These are phyloP conservation scores for Penicillium decumbens DNA, from an alignment of 2,329 filamentous ascomycete genomes.

Conservation along the genomic window DNA sequence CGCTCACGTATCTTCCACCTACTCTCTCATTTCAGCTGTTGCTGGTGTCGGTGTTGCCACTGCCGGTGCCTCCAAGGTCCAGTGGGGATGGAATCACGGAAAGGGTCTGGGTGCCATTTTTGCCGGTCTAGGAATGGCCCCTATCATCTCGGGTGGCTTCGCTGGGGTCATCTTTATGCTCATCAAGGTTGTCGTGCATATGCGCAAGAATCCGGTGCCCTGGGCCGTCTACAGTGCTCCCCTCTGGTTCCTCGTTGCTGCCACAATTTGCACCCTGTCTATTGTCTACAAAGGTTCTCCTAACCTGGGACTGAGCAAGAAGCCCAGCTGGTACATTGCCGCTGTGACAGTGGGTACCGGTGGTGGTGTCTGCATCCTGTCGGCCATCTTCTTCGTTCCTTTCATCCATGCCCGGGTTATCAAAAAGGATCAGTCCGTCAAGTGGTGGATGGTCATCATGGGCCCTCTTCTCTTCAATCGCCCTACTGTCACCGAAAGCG, in stretches of 20 bases:
- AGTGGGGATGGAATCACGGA: slow-evolving; percentile 67
- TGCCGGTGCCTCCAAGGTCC: slow-evolving; percentile 56
- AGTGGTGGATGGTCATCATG: slow-evolving; percentile 58
- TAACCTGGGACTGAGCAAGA: slow-evolving; percentile 57
- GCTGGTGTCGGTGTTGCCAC: slow-evolving; percentile 66
- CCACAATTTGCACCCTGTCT: slow-evolving; percentile 68
- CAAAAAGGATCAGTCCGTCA: slow-evolving; percentile 62
- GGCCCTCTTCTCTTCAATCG: slow-evolving; percentile 64
- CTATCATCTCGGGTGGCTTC: slow-evolving; percentile 61
- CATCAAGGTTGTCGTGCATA: slow-evolving; percentile 66
- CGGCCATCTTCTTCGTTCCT: slow-evolving; percentile 69
- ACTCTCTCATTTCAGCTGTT: slow-evolving; percentile 65
- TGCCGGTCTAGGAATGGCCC: slow-evolving; percentile 60
- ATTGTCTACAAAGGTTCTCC: slow-evolving; percentile 79
- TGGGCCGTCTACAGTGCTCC: slow-evolving; percentile 71
- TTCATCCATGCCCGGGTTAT: slow-evolving; percentile 63
- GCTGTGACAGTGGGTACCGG: slow-evolving; percentile 63
- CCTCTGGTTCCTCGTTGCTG: slow-evolving; percentile 72
- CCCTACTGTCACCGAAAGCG: slow-evolving; percentile 50
- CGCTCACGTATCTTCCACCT: slow-evolving; percentile 68
- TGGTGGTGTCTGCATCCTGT: slow-evolving; percentile 54
- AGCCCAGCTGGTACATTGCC: slow-evolving; percentile 61
- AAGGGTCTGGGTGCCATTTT: slow-evolving; percentile 68
- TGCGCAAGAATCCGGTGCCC: slow-evolving; percentile 64
- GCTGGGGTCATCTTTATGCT: slow-evolving; percentile 66